Evolutionary conservation across 108 stramenopile genomes (phyloP).

Genomic region (Cylindrotheca fusiformis): DNA sequence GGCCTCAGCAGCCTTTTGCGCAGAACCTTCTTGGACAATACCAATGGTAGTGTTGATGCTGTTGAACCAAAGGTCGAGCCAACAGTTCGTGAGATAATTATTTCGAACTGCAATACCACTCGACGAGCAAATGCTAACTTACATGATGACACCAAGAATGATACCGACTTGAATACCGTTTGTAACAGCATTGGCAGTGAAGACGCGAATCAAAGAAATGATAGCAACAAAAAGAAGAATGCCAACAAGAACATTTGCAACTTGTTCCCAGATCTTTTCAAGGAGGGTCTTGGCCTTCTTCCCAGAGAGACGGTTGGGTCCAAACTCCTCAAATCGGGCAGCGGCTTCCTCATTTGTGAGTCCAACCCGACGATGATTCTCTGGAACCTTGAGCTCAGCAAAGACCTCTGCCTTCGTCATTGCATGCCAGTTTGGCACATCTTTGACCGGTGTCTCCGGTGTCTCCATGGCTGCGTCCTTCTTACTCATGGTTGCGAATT

Average conservation of each 20-base stretch:
- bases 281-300: conserved; percentile 63
- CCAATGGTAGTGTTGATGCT: conserved; percentile 76
- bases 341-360: conserved; percentile 55
- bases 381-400: conserved; percentile 34
- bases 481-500: not conserved
- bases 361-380: conserved; percentile 43
- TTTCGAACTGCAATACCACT: not conserved
- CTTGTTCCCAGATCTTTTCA: conserved; percentile 77
- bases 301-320: conserved; percentile 74
- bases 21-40: conserved; percentile 79
- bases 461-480: not conserved
- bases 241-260: conserved; percentile 75
- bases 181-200: conserved; percentile 32
- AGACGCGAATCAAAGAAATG: conserved; percentile 56
- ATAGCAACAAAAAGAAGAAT: conserved; percentile 74
- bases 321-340: conserved; percentile 56
- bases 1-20: conserved; percentile 76
- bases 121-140: conserved; percentile 11
- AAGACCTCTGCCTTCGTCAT: conserved; percentile 49
- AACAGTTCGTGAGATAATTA: no score
- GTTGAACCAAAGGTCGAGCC: no score
- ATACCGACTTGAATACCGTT: conserved; percentile 70
- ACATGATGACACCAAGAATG: conserved; percentile 63
- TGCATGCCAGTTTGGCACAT: conserved; percentile 53
- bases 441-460: not conserved